Evolutionary conservation across 2,329 filamentous ascomycete species (phyloP).

Genomic region (Tolypocladium guangdongense): DNA sequence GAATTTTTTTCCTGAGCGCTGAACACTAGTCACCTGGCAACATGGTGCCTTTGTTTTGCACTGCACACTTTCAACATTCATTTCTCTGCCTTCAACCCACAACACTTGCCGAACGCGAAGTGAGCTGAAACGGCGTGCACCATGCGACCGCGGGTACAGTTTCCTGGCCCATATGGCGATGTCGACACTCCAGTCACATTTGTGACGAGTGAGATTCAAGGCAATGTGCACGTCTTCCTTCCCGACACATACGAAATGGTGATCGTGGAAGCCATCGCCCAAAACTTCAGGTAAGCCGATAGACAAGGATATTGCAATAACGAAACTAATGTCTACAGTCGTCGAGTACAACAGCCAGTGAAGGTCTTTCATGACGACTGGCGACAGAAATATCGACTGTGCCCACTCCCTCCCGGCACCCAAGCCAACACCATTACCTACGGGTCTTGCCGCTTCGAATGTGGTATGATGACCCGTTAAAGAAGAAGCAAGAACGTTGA

Average conservation of each 20-base stretch:
- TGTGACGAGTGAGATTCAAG: constrained; percentile 10
- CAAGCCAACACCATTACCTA: constrained; percentile 5
- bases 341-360: constrained; percentile 13
- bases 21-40: not conserved
- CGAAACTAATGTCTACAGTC: constrained; percentile 6
- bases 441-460: constrained; percentile 9
- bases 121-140: not conserved
- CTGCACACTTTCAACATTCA: not conserved
- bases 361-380: constrained; percentile 13
- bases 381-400: constrained; percentile 14
- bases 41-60: not conserved
- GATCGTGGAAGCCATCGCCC: constrained; percentile 10
- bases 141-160: constrained; percentile 5
- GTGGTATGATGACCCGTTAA: constrained; percentile 7
- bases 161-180: not conserved
- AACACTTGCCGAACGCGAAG: not conserved
- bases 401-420: constrained; percentile 10
- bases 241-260: constrained; percentile 9
- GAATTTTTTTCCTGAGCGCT: not conserved
- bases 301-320: not conserved
- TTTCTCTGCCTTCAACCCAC: not conserved
- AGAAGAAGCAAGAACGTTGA: not conserved
- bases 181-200: constrained; percentile 12
- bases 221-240: constrained; percentile 16
- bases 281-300: constrained; percentile 14